A percentile compares a stretch with the other conserved stretches of the same genome.
Evolutionary conservation across 2,329 filamentous ascomycete species (phyloP).

Genomic region (Sarocladium kiliense): DNA sequence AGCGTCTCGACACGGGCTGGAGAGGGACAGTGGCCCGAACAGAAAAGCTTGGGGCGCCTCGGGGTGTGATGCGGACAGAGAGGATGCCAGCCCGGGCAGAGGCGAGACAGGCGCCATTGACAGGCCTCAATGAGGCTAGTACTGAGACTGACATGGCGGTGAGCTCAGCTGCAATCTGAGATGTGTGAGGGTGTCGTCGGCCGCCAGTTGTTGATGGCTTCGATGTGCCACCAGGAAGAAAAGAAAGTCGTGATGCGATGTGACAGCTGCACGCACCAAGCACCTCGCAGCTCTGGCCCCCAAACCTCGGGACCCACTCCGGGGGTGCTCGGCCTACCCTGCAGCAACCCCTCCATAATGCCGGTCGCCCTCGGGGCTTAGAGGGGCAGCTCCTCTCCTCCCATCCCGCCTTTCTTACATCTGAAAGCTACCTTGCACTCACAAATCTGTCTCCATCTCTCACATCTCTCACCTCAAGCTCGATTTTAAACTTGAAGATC

Average conservation of each 20-base stretch:
- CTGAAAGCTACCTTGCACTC: background rate
- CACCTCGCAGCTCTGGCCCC: background rate
- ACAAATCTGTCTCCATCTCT: background rate
- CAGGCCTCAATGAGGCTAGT: slow-evolving; percentile 27
- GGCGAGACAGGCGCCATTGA: slow-evolving; percentile 23
- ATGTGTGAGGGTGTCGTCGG: background rate
- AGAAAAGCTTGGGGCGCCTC: slow-evolving; percentile 19
- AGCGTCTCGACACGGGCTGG: slow-evolving; percentile 11
- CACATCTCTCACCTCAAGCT: no score
- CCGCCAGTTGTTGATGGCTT: background rate
- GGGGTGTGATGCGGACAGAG: slow-evolving; percentile 25
- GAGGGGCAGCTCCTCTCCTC: slow-evolving; percentile 2
- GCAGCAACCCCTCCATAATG: background rate
- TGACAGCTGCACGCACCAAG: background rate
- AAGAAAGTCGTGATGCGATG: slow-evolving; percentile 1
- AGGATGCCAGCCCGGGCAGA: slow-evolving; percentile 23
- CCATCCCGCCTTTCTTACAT: background rate
- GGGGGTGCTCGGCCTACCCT: background rate
- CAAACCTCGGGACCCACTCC: background rate
- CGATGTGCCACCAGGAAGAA: background rate
- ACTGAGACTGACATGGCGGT: slow-evolving; percentile 27
- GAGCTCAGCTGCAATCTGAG: background rate
- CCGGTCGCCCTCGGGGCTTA: background rate
- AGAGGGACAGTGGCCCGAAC: slow-evolving; percentile 25
- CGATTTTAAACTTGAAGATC: no score